Base-by-base conservation (phyloP, 2,329 filamentous ascomycete genomes). In the Venturia asperata region DNA sequence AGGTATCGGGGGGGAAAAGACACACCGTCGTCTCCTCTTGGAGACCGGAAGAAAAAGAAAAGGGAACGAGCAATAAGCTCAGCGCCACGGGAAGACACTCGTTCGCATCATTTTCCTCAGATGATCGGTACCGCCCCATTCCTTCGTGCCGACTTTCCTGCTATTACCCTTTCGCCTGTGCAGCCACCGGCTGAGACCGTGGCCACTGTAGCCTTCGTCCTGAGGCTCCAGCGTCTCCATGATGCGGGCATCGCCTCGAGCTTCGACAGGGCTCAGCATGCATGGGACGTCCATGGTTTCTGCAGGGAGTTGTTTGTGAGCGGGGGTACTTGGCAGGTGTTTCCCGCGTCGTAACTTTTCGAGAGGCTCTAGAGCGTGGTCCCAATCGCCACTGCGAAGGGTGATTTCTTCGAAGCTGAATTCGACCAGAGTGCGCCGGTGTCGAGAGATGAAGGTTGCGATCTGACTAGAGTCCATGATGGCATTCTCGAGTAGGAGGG, bases 391-490 rank as follows among this genome's bases (percentile, higher is more conserved):
- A 67, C 84, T 82, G 62, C 85, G 81, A 55, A 96, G 82, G 39
- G 83, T 80, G 21, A 92, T 86, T 68, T 90, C 87, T 72, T 92
- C 87, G 74, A 95, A 91, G 73, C 91, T 87, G 72, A 93, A 91
- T 72, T 93, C 88, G 68, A 83, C 82, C 58, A 95, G 84, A 0
- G 85, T 87, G 65, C 80, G 78, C 39, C 85, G 82, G 76, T 96
- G 90, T 15, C 80, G 78, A 62, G 80, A 77, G 66, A 94, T 86
- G 67, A 96, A 85, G 17, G 81, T 47, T 19, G 66, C 55, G 17
- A 66, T 52, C 37, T 94, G 90, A 1, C 81, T 77, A 7, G 87
- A 85, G 68, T 88, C 87, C 81, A 92, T 87, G 42, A 83, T 80
- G 13, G 85, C 83, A 72, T 95, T 95, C 69, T 87, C 84, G 47